These are phyloP conservation scores for Debaryomycetaceae sp. DNA, from an alignment of 1,139 yeast species.

Conservation along the genomic window DNA sequence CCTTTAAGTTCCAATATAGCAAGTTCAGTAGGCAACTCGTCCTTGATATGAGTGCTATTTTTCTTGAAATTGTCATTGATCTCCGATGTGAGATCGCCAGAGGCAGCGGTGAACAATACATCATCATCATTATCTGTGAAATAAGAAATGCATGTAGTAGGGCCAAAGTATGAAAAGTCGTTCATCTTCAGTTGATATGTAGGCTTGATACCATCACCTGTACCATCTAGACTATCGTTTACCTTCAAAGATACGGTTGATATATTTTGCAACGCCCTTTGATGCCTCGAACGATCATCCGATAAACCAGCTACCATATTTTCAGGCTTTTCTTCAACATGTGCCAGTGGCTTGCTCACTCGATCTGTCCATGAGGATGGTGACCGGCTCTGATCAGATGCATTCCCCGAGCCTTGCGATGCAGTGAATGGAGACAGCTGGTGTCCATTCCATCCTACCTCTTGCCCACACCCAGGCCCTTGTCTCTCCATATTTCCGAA, in stretches of 20 bases:
- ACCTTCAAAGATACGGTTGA: neutral
- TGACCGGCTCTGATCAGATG: neutral
- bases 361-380: neutral
- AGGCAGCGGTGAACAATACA: neutral
- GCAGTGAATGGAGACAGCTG: neutral
- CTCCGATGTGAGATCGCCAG: neutral
- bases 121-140: conserved; percentile 4
- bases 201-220: neutral
- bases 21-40: conserved; percentile 9
- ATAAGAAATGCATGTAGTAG: conserved; percentile 8
- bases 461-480: neutral
- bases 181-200: conserved; percentile 1
- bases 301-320: neutral
- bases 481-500: neutral
- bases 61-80: conserved; percentile 1
- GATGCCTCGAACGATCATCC: neutral
- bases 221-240: neutral
- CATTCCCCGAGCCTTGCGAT: neutral
- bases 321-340: neutral
- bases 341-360: neutral
- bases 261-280: neutral
- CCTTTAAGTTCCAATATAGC: conserved; percentile 10
- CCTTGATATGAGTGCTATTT: neutral
- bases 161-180: conserved; percentile 8
- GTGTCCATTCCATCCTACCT: neutral